A percentile compares a stretch with the other conserved stretches of the same genome.
phyloP scores from a whole-genome alignment of 2,329 filamentous ascomycete species.

The Teratosphaeria destructans region DNA sequence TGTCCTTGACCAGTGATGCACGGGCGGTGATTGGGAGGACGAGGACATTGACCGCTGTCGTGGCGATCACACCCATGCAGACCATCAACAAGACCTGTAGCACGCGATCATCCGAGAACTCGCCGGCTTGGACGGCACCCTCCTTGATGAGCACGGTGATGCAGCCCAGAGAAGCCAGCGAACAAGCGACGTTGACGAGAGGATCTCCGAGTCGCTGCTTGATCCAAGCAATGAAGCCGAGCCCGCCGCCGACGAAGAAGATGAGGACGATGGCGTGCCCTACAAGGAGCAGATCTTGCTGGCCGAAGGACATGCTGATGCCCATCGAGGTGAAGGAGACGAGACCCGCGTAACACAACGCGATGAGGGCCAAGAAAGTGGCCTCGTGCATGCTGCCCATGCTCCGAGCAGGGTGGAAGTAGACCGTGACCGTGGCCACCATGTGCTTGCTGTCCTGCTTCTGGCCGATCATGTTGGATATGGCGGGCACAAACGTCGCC shows the following conservation, averaged over 20 bases:
- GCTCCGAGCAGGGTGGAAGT: slow-evolving; percentile 83
- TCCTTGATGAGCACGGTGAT: slow-evolving; percentile 89
- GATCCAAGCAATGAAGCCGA: slow-evolving; percentile 61
- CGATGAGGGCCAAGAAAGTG: slow-evolving; percentile 61
- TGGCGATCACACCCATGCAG: slow-evolving; percentile 62
- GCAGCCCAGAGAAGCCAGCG: slow-evolving; percentile 74
- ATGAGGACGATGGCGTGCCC: slow-evolving; percentile 72
- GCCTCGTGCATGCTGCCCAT: slow-evolving; percentile 86
- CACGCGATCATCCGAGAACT: slow-evolving; percentile 73
- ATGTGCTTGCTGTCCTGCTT: slow-evolving; percentile 86
- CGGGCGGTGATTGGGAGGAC: slow-evolving; percentile 68
- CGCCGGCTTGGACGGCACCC: slow-evolving; percentile 70
- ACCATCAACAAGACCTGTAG: slow-evolving; percentile 75
- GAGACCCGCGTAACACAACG: slow-evolving; percentile 67
- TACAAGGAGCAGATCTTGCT: slow-evolving; percentile 54
- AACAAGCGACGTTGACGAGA: slow-evolving; percentile 52
- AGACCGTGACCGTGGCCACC: slow-evolving; percentile 86
- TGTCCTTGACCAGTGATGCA: slow-evolving; percentile 50
- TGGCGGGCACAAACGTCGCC: slow-evolving; percentile 67
- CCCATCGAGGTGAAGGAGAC: slow-evolving; percentile 79
- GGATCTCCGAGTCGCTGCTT: slow-evolving; percentile 29
- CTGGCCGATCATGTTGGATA: slow-evolving; percentile 61
- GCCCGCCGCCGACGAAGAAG: slow-evolving; percentile 69
- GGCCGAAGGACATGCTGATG: slow-evolving; percentile 69
- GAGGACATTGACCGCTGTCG: slow-evolving; percentile 63